Conservation (phyloP, 2,329 filamentous ascomycete species). For the Rosellinia necatrix region DNA sequence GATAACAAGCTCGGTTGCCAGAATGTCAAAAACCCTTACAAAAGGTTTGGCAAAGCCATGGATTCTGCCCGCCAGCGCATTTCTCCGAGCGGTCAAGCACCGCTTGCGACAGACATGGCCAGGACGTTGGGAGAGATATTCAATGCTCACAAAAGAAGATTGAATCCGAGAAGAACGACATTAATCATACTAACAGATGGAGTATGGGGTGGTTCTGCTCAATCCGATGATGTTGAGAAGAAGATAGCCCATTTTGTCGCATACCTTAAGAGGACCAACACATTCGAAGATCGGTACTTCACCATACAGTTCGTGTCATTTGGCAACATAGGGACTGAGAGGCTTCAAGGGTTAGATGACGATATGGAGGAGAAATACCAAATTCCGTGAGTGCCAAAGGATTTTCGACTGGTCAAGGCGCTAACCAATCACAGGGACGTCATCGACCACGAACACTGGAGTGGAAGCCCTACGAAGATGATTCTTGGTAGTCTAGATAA, state of each 20-base stretch:
- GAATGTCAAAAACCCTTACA: constrained; percentile 5
- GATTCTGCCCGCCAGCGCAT: neutral
- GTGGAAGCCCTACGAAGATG: constrained; percentile 10
- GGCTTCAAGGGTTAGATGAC: constrained; percentile 1
- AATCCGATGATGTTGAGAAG: neutral
- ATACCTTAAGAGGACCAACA: neutral
- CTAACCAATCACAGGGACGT: constrained; percentile 9
- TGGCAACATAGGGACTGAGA: neutral
- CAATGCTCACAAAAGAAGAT: constrained; percentile 1
- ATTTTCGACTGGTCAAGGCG: neutral
- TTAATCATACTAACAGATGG: constrained; percentile 15
- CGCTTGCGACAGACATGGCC: constrained; percentile 12
- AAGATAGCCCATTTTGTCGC: constrained; percentile 4
- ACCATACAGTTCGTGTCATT: constrained; percentile 17
- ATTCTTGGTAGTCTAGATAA: constrained; percentile 7
- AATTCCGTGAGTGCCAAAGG: constrained; percentile 2
- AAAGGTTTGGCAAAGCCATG: constrained; percentile 8
- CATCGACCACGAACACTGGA: constrained; percentile 10
- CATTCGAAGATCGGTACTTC: constrained; percentile 3
- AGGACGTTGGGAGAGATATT: constrained; percentile 3
- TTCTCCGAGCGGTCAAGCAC: neutral
- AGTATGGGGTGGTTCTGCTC: constrained; percentile 1
- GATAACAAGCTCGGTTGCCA: neutral
- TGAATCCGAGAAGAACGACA: neutral
- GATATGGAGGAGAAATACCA: constrained; percentile 8